Conservation (phyloP, 2,329 filamentous ascomycete species). For the Chrysosporium queenslandicum region DNA sequence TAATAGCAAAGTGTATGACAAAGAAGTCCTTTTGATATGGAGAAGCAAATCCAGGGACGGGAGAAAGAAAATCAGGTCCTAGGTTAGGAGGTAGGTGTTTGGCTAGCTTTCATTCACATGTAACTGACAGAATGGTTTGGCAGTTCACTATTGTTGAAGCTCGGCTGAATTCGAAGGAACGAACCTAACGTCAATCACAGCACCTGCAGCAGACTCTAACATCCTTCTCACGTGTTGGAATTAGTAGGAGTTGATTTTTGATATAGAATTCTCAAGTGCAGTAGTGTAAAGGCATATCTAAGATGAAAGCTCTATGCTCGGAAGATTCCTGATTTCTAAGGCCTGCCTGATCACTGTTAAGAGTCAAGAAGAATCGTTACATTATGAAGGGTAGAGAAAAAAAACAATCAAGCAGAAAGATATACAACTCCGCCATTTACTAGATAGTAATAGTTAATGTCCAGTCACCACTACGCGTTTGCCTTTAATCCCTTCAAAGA, state of each 20-base stretch:
- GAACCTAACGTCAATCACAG: background rate
- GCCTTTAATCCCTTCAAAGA: slow-evolving; percentile 92
- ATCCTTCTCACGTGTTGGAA: no score
- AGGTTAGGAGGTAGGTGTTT: background rate
- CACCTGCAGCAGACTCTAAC: background rate
- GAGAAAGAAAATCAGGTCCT: background rate
- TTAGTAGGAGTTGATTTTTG: background rate
- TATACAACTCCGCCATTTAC: slow-evolving; percentile 7
- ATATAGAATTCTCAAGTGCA: no score
- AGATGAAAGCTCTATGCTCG: no score
- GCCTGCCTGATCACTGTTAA: background rate
- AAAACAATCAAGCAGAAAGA: slow-evolving; percentile 3
- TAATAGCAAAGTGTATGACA: background rate
- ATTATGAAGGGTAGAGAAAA: slow-evolving; percentile 3
- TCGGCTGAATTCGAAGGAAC: slow-evolving; percentile 6
- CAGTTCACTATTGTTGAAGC: background rate
- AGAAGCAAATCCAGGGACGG: background rate
- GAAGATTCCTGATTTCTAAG: background rate
- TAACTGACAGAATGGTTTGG: background rate
- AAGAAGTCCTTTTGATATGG: background rate
- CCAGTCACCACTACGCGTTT: slow-evolving; percentile 27
- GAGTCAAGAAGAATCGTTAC: slow-evolving; percentile 1
- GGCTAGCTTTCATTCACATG: background rate
- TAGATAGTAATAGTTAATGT: slow-evolving; percentile 4
- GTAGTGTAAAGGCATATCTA: no score